These are phyloP conservation scores for Cercophora samala DNA, from an alignment of 495 filamentous ascomycete species.

Conservation along the genomic window DNA sequence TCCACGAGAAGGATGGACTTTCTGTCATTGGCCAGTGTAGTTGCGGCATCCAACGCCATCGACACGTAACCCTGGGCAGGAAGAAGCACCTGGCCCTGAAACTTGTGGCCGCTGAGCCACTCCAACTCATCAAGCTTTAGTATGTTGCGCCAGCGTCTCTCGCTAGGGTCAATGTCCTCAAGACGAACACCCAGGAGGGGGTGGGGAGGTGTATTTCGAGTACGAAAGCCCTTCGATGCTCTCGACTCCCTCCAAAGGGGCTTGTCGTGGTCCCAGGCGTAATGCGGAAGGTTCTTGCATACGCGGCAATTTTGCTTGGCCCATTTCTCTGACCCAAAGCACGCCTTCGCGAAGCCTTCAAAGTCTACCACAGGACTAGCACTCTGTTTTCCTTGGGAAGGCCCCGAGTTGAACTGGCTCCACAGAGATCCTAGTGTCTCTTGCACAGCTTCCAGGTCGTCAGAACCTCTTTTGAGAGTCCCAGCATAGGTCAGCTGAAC, in stretches of 20 bases:
- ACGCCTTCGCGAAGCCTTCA: background rate
- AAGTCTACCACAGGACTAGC: constrained; percentile 37
- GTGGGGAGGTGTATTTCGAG: constrained; percentile 33
- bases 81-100: constrained; percentile 43
- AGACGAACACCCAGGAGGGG: constrained; percentile 47
- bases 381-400: background rate
- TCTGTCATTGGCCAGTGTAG: background rate
- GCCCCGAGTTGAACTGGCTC: background rate
- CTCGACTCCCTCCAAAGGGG: constrained; percentile 40
- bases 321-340: background rate
- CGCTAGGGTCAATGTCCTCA: constrained; percentile 37
- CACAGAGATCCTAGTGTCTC: background rate
- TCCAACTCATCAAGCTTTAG: constrained; percentile 34
- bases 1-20: background rate
- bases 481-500: constrained; percentile 23
- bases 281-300: constrained; percentile 28
- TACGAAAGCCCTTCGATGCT: constrained; percentile 42
- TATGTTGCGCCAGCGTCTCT: constrained; percentile 40
- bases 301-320: background rate
- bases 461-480: constrained; percentile 27
- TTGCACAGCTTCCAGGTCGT: background rate
- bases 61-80: constrained; percentile 55
- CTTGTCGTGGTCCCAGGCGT: constrained; percentile 40
- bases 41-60: constrained; percentile 48
- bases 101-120: constrained; percentile 50